Evolutionary conservation across 2,329 filamentous ascomycete species (phyloP).

Genomic region (Pyrenophora teres): DNA sequence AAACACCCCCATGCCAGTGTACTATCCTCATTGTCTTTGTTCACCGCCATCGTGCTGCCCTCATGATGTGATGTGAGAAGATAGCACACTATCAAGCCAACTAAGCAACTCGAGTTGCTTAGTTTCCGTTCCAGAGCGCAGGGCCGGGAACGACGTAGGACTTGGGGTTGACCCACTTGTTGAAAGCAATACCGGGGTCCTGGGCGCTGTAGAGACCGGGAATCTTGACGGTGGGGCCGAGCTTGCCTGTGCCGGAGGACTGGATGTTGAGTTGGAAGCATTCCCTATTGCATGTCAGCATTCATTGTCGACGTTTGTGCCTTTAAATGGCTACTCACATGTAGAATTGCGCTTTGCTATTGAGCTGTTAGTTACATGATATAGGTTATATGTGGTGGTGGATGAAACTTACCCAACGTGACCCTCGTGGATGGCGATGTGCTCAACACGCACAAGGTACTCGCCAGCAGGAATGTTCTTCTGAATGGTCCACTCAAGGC

Average conservation of each 20-base stretch:
- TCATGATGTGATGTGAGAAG: conserved; percentile 13
- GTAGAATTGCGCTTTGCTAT: conserved; percentile 41
- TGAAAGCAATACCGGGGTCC: conserved; percentile 57
- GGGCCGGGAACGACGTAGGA: conserved; percentile 41
- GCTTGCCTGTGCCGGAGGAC: conserved; percentile 48
- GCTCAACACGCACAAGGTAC: conserved; percentile 45
- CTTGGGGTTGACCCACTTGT: conserved; percentile 48
- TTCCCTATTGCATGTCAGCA: conserved; percentile 8
- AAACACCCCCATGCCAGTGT: no score
- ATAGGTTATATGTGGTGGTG: no score
- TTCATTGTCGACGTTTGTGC: no score
- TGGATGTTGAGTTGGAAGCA: conserved; percentile 56
- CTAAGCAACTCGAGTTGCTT: background rate
- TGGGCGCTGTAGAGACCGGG: conserved; percentile 55
- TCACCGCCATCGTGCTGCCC: conserved; percentile 23
- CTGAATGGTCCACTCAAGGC: conserved; percentile 52
- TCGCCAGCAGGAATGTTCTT: conserved; percentile 48
- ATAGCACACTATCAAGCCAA: no score
- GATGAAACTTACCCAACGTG: conserved; percentile 16
- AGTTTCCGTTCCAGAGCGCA: conserved; percentile 28
- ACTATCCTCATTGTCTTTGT: no score
- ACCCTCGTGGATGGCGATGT: conserved; percentile 41
- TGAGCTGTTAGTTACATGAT: no score
- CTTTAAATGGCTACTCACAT: conserved; percentile 12
- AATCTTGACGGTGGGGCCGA: conserved; percentile 53